A percentile compares a stretch with the other conserved stretches of the same genome.
Evolutionary conservation across 306 rosid genomes (phyloP).

Genomic region (Prunus mongolica): DNA sequence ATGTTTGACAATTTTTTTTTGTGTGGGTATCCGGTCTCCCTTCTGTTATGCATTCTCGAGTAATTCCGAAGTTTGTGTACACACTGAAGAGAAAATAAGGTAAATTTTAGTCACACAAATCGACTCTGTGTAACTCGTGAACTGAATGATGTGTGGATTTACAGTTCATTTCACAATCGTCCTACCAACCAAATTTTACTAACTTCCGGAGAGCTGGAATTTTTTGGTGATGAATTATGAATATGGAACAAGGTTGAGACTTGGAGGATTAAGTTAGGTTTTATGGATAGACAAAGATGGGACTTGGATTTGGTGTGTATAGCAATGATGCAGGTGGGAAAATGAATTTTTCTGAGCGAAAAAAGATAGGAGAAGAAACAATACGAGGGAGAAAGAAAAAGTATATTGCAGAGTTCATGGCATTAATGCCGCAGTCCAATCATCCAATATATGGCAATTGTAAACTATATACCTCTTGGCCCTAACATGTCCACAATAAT

Average conservation of each 20-base stretch:
- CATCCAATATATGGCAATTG: background rate
- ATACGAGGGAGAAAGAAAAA: background rate
- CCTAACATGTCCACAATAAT: background rate
- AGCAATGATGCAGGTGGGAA: constrained; percentile 9
- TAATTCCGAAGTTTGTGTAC: too few relatives aligned
- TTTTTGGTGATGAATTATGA: too few relatives aligned
- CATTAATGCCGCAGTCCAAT: constrained; percentile 7
- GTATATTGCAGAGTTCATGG: background rate
- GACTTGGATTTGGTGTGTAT: background rate
- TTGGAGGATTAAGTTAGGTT: background rate
- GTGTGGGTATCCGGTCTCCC: too few relatives aligned
- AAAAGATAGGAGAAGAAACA: background rate
- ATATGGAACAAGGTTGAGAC: background rate
- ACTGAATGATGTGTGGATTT: too few relatives aligned
- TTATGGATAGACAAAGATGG: background rate
- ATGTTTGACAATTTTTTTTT: too few relatives aligned
- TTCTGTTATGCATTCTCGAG: too few relatives aligned
- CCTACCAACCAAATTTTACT: too few relatives aligned
- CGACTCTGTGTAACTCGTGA: too few relatives aligned
- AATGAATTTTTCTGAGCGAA: background rate
- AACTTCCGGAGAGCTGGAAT: too few relatives aligned
- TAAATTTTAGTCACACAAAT: too few relatives aligned
- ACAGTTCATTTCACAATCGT: too few relatives aligned
- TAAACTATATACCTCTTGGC: background rate
- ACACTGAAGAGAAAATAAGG: too few relatives aligned